These are phyloP conservation scores for Kwoniella shivajii DNA, from an alignment of 1,284 basidiomycete genomes.

Conservation along the genomic window DNA sequence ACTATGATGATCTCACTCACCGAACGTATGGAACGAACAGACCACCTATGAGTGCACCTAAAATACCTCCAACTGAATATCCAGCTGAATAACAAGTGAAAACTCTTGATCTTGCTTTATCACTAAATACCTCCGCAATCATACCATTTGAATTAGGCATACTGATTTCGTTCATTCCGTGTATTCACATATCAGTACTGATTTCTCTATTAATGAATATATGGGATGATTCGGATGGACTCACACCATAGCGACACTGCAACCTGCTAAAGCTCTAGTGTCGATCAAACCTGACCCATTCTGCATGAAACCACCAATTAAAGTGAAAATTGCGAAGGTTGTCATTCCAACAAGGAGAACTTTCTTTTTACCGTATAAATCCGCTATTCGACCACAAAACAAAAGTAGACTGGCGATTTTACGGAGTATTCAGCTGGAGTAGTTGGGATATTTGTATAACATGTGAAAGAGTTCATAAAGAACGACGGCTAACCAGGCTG, in stretches of 20 bases:
- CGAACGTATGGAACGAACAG: conserved; percentile 54
- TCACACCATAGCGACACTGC: conserved; percentile 41
- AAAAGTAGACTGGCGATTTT: conserved; percentile 64
- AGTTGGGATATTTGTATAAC: too few species aligned
- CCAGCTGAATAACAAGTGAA: conserved; percentile 75
- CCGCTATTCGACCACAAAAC: conserved; percentile 69
- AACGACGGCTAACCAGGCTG: too few species aligned
- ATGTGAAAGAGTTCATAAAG: not conserved
- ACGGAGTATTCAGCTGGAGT: too few species aligned
- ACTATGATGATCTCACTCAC: not conserved
- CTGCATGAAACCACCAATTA: conserved; percentile 49
- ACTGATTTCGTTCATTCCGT: conserved; percentile 62
- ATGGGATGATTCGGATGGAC: conserved; percentile 1
- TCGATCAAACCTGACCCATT: conserved; percentile 40
- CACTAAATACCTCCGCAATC: conserved; percentile 23
- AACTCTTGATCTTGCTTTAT: conserved; percentile 66
- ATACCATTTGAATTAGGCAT: conserved; percentile 46
- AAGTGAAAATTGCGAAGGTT: conserved; percentile 41
- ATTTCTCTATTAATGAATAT: not conserved
- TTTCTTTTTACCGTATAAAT: conserved; percentile 69
- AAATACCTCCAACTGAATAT: conserved; percentile 72
- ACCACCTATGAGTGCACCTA: conserved; percentile 71
- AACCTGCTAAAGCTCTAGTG: conserved; percentile 41
- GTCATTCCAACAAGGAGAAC: conserved; percentile 62
- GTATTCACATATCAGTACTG: not conserved